Percentiles rank a stretch among this genome's conserved stretches.
These are phyloP conservation scores for Trichoderma simmonsii DNA, from an alignment of 2,329 filamentous ascomycete genomes.

Conservation along the genomic window DNA sequence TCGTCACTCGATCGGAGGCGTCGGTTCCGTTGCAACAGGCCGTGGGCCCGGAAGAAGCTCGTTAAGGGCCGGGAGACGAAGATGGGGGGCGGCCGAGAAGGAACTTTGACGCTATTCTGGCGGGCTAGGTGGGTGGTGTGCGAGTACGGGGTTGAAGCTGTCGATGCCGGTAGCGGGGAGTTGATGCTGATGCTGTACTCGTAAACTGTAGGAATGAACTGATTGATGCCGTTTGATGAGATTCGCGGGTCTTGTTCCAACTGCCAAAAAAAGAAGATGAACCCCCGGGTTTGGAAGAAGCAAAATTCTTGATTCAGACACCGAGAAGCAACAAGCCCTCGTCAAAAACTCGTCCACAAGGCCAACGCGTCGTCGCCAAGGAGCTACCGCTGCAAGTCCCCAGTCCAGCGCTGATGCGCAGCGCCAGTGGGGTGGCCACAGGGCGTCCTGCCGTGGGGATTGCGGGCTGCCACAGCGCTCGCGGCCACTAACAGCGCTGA, in stretches of 20 bases:
- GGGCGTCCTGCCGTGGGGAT: background rate
- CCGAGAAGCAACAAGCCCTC: background rate
- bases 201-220: background rate
- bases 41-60: conserved; percentile 6
- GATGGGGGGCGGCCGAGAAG: background rate
- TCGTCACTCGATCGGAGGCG: conserved; percentile 11
- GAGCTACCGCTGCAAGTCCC: conserved; percentile 9
- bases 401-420: conserved; percentile 2
- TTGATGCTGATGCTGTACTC: background rate
- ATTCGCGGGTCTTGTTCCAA: background rate
- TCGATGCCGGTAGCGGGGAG: background rate
- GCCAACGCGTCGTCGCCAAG: background rate
- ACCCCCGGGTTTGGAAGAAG: background rate
- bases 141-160: background rate
- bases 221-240: background rate
- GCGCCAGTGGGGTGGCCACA: background rate
- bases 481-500: background rate
- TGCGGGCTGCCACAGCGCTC: background rate
- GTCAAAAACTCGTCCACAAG: background rate
- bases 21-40: conserved; percentile 6
- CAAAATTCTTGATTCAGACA: background rate
- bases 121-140: background rate
- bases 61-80: conserved; percentile 8
- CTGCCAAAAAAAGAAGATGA: background rate
- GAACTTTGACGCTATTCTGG: background rate